A percentile compares a stretch with the other conserved stretches of the same genome.
Evolutionary conservation across 1,139 yeast species (phyloP).

Genomic region (Pichiaceae sp.): DNA sequence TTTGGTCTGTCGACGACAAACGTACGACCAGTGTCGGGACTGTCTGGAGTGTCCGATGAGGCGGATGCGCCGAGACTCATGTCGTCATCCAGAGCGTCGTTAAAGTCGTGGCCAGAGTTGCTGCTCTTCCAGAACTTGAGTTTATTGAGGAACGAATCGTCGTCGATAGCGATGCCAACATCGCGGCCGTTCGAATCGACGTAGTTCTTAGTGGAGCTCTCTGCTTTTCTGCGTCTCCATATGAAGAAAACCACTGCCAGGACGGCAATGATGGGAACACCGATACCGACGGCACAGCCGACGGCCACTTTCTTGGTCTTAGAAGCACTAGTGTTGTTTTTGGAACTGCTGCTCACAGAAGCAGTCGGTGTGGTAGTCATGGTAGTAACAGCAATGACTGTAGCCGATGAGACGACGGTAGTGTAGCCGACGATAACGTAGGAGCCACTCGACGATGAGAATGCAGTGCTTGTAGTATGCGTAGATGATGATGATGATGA

Average conservation of each 20-base stretch:
- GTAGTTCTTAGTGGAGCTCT: slow-evolving; percentile 14
- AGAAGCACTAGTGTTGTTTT: slow-evolving; percentile 23
- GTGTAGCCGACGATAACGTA: slow-evolving; percentile 9
- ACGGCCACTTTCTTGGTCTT: slow-evolving; percentile 30
- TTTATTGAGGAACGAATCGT: slow-evolving; percentile 16
- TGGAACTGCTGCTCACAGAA: slow-evolving; percentile 6
- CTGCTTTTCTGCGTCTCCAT: slow-evolving; percentile 14
- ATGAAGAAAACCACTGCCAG: slow-evolving; percentile 12
- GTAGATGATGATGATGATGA: slow-evolving; percentile 7
- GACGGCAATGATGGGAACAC: slow-evolving; percentile 23
- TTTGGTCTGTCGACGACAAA: slow-evolving; percentile 21
- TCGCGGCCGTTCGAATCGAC: slow-evolving; percentile 26
- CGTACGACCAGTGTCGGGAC: slow-evolving; percentile 14
- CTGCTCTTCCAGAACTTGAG: slow-evolving; percentile 18
- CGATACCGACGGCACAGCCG: slow-evolving; percentile 36
- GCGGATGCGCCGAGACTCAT: slow-evolving; percentile 4
- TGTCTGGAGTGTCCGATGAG: background rate
- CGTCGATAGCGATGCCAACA: slow-evolving; percentile 20
- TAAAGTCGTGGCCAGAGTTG: slow-evolving; percentile 13
- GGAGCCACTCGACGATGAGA: slow-evolving; percentile 7
- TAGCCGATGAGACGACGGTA: slow-evolving; percentile 8
- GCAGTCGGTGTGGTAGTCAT: slow-evolving; percentile 12
- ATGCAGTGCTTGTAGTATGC: slow-evolving; percentile 3
- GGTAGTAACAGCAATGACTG: slow-evolving; percentile 9
- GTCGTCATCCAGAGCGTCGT: slow-evolving; percentile 18